Conservation (phyloP, 768 basidiomycete species). For the Boletus rex-veris region DNA sequence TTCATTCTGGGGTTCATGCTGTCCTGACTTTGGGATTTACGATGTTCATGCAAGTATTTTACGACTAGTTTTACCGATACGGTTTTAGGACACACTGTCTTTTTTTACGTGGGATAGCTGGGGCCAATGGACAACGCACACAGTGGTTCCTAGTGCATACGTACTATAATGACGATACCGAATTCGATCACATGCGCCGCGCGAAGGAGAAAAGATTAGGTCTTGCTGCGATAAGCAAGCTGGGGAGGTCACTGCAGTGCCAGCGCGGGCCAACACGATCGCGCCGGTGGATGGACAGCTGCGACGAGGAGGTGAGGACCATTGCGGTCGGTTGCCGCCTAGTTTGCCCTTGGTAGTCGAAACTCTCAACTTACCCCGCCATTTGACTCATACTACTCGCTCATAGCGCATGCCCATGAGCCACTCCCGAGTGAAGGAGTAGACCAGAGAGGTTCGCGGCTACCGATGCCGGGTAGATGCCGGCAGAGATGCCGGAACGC, state of each 20-base stretch:
- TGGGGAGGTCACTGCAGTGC: no score
- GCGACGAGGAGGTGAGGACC: not conserved
- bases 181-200: not conserved
- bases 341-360: no score
- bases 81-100: not conserved
- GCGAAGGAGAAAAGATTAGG: not conserved
- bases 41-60: constrained; percentile 13
- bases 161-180: constrained; percentile 10
- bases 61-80: not conserved
- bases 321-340: no score
- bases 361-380: no score
- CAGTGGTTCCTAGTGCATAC: constrained; percentile 3
- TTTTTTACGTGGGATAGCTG: constrained; percentile 17
- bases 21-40: constrained; percentile 16
- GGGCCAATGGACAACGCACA: not conserved
- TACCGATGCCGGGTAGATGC: constrained; percentile 17
- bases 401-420: no score
- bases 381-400: no score
- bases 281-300: no score
- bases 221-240: no score
- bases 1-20: constrained; percentile 24
- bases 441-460: constrained; percentile 28
- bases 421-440: not conserved
- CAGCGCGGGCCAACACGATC: not conserved
- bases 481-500: constrained; percentile 24